phyloP scores from a whole-genome alignment of 345 rosid genomes.

The Leavenworthia alabamica region DNA sequence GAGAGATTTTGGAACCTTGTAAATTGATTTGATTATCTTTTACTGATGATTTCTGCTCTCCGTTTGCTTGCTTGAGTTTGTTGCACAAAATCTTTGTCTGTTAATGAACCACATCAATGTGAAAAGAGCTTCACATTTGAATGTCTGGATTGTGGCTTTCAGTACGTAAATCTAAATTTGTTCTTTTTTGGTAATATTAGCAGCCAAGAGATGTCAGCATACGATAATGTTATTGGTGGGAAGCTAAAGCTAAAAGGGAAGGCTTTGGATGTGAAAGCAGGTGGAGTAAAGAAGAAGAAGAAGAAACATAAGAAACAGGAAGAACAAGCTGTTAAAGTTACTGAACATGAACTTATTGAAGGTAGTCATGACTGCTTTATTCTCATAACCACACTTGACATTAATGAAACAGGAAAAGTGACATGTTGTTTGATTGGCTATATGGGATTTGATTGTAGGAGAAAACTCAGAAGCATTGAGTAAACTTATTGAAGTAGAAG shows the following conservation, averaged over 20 bases:
- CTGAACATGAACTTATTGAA: conserved; percentile 41
- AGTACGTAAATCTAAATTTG: neutral
- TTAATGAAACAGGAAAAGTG: neutral
- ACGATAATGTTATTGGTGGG: conserved; percentile 74
- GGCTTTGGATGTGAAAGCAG: conserved; percentile 82
- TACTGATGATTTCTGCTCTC: neutral
- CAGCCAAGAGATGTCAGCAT: conserved; percentile 55
- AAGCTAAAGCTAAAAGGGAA: conserved; percentile 93
- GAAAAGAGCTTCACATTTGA: neutral
- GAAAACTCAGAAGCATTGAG: conserved; percentile 27
- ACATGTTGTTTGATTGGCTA: neutral
- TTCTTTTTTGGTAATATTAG: neutral
- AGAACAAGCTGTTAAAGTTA: conserved; percentile 36
- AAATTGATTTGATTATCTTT: neutral
- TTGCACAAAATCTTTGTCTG: neutral
- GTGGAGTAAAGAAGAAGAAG: conserved; percentile 77
- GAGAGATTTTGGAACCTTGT: neutral
- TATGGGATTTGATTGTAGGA: conserved; percentile 23
- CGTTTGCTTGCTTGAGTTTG: conserved; percentile 17
- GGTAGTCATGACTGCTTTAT: conserved; percentile 28
- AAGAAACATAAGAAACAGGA: conserved; percentile 57
- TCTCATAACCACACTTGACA: neutral
- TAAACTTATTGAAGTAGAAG: conserved; percentile 31
- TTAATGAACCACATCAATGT: neutral
- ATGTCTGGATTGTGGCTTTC: neutral